Conservation (phyloP, 148 eudicot genomes). For the Diospyros lotus region DNA sequence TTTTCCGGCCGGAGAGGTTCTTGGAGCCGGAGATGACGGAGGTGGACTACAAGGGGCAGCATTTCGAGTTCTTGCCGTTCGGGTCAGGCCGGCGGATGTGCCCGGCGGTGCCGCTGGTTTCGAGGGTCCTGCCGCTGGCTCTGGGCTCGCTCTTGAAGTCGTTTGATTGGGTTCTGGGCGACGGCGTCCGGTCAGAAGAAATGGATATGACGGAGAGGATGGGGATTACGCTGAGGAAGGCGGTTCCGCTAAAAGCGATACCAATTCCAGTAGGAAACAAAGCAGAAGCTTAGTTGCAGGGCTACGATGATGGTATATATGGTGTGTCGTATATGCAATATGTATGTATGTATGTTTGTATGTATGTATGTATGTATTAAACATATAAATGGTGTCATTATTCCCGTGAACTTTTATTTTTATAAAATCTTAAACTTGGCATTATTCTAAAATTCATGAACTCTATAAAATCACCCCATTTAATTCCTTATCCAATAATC, state of each 20-base stretch:
- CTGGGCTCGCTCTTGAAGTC: conserved; percentile 45
- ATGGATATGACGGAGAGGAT: conserved; percentile 27
- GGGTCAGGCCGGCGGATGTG: conserved; percentile 73
- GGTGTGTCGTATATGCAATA: too few relatives aligned
- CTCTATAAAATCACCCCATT: too few relatives aligned
- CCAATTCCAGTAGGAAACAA: conserved; percentile 5
- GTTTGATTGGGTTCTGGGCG: conserved; percentile 51
- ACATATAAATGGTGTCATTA: too few relatives aligned
- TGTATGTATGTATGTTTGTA: too few relatives aligned
- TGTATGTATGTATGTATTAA: too few relatives aligned
- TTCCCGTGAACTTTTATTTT: too few relatives aligned
- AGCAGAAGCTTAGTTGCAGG: too few relatives aligned
- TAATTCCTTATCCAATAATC: too few relatives aligned
- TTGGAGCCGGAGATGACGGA: conserved; percentile 14
- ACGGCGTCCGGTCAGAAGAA: not conserved
- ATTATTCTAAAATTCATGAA: too few relatives aligned
- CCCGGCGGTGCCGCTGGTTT: conserved; percentile 51
- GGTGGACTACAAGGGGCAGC: conserved; percentile 46
- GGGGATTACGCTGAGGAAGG: conserved; percentile 25
- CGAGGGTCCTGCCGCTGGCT: conserved; percentile 34
- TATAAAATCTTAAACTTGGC: too few relatives aligned
- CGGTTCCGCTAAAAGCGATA: conserved; percentile 17
- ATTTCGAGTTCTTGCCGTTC: conserved; percentile 56
- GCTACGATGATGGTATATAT: too few relatives aligned
- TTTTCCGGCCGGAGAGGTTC: conserved; percentile 63